Base-by-base conservation (phyloP, 495 filamentous ascomycete genomes). In the Trichocladium antarcticum region DNA sequence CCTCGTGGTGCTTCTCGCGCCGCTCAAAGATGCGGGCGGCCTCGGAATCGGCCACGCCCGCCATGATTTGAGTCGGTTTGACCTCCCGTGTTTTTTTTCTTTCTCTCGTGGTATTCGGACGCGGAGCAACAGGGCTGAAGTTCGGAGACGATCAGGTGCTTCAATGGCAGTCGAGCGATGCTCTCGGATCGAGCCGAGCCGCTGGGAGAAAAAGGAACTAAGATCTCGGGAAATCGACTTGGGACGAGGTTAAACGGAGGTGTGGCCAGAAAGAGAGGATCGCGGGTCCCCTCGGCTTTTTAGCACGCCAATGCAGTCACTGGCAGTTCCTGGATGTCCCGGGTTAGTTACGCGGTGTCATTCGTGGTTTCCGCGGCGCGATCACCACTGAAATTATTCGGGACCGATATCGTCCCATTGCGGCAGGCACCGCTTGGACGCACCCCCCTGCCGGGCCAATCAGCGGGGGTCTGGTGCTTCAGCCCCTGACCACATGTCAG, bases 1-100 rank as follows among this genome's bases (percentile, higher is more conserved):
- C 72, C 55, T 74, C 70, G 51, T 74, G 72, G 58, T 67, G 61
- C 32, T 60, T 49, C 7, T 58, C 37, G 42, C 72, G 65, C 53
- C 70, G 68, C 55, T 68, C 62, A 27, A 52, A 57, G n/a, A 55
- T 48, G 58, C 68, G 71, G 50, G 56, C 58, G 27, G 60, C 54
- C 37, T 60, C 46, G 38, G 60, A 58, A 12, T 51, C 20, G 40
- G 14, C 38, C 14, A 28, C 36, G 22, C 50, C 49, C 44, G 57
- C 38, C 47, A 55, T 58, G 21, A n/a, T 22, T 16, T 20, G 42
- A 49, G n/a, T 36, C 21, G 7, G 7, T 48, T 0, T 42, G 28
- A 16, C 12, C 9, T 29, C 27, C 5, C 5, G 27, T 29, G 27
- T 10, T 10, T 29, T 29, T 29, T 29, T 10, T 29, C 27, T 29